Percentiles rank a stretch among this genome's conserved stretches.
These are phyloP conservation scores for Terfezia claveryi DNA, from an alignment of 495 filamentous ascomycete species.

Conservation along the genomic window DNA sequence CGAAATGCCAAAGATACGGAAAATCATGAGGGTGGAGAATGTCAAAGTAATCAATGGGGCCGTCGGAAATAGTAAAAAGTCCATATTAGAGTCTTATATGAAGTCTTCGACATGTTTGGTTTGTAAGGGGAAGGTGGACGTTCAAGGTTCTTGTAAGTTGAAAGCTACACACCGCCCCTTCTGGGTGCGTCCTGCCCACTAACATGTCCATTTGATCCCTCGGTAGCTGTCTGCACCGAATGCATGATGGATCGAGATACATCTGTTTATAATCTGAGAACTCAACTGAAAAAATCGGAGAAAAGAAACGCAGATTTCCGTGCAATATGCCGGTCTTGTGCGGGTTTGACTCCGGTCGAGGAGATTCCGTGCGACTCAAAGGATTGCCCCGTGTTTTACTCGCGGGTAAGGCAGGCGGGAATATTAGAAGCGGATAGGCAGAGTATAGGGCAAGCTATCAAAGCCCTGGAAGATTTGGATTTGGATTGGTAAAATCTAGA, in stretches of 20 bases:
- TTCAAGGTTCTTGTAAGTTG: slow-evolving; percentile 18
- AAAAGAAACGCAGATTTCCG: slow-evolving; percentile 42
- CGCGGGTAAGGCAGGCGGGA: slow-evolving; percentile 46
- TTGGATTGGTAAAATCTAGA: not conserved
- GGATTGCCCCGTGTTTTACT: slow-evolving; percentile 89
- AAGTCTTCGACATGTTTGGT: slow-evolving; percentile 54
- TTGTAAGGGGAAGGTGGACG: slow-evolving; percentile 44
- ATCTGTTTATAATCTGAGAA: slow-evolving; percentile 39
- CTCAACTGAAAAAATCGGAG: slow-evolving; percentile 39
- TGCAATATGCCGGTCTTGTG: slow-evolving; percentile 62
- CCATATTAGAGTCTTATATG: slow-evolving; percentile 74
- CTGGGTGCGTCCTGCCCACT: no score
- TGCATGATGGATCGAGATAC: slow-evolving; percentile 36
- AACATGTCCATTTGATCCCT: no score
- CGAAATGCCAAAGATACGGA: slow-evolving; percentile 79
- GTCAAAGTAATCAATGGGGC: slow-evolving; percentile 14
- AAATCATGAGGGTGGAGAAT: slow-evolving; percentile 21
- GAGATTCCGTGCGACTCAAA: slow-evolving; percentile 66
- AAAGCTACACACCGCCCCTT: not conserved
- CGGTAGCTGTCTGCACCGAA: slow-evolving; percentile 36
- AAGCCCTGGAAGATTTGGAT: slow-evolving; percentile 29
- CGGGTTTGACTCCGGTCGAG: slow-evolving; percentile 45
- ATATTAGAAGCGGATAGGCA: slow-evolving; percentile 35
- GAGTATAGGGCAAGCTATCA: slow-evolving; percentile 33
- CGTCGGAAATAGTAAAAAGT: slow-evolving; percentile 22